Percentiles rank a stretch among this genome's conserved stretches.
phyloP scores from a whole-genome alignment of 495 filamentous ascomycete genomes.

The Aspergillus hancockii region DNA sequence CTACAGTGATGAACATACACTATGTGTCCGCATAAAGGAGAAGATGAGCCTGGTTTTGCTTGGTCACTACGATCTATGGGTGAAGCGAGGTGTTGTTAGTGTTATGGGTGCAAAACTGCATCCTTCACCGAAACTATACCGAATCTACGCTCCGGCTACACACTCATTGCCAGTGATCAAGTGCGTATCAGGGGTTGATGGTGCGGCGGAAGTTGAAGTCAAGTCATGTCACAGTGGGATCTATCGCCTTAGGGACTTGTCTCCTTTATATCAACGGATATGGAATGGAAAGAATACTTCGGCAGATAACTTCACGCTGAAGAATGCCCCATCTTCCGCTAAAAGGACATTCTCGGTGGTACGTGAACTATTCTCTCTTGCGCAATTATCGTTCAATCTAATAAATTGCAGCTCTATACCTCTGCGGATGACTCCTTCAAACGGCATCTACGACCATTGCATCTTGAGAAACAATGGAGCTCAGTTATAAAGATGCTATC shows the following conservation, averaged over 20 bases:
- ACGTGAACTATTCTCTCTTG: conserved; percentile 17
- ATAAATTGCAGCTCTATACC: conserved; percentile 39
- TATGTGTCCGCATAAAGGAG: conserved; percentile 47
- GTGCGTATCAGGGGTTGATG: conserved; percentile 48
- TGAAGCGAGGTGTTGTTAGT: conserved; percentile 64
- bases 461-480: conserved; percentile 66
- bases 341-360: conserved; percentile 48
- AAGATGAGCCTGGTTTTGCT: conserved; percentile 61
- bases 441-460: conserved; percentile 58
- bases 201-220: conserved; percentile 52
- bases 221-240: conserved; percentile 57
- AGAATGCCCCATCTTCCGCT: conserved; percentile 21
- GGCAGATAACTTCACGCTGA: conserved; percentile 41
- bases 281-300: conserved; percentile 61
- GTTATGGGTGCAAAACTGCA: conserved; percentile 65
- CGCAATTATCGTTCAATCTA: conserved; percentile 3
- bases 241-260: conserved; percentile 58
- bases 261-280: conserved; percentile 70
- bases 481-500: conserved; percentile 42
- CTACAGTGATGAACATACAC: conserved; percentile 39
- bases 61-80: conserved; percentile 73
- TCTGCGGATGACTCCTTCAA: conserved; percentile 51
- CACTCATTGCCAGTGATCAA: conserved; percentile 76
- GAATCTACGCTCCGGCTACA: conserved; percentile 72
- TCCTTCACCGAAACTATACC: conserved; percentile 50